Evolutionary conservation across 2,329 filamentous ascomycete genomes (phyloP).

Genomic region (Epichloe sp.): DNA sequence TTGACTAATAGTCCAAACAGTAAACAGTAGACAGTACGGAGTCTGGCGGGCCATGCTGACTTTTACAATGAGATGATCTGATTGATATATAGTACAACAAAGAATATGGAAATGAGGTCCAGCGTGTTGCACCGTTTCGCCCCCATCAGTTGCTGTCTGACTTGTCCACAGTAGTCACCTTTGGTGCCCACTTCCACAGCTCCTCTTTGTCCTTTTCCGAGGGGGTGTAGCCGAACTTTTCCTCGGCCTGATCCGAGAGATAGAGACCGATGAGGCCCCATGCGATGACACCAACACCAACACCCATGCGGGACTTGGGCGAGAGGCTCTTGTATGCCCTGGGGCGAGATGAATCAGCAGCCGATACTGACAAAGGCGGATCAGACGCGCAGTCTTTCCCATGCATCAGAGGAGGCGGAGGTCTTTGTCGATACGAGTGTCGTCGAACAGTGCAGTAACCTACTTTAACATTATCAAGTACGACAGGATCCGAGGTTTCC

Average conservation of each 20-base stretch:
- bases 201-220: slow-evolving; percentile 60
- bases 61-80: not conserved
- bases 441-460: too few relatives aligned
- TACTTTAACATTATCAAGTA: too few relatives aligned
- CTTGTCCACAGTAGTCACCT: slow-evolving; percentile 45
- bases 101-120: not conserved
- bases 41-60: not conserved
- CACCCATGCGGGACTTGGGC: slow-evolving; percentile 53
- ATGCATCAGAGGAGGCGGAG: too few relatives aligned
- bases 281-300: slow-evolving; percentile 62
- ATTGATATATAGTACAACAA: too few relatives aligned
- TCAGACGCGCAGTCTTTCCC: too few relatives aligned
- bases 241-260: slow-evolving; percentile 58
- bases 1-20: too few relatives aligned
- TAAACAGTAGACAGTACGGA: too few relatives aligned
- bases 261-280: slow-evolving; percentile 68
- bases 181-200: slow-evolving; percentile 48
- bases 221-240: slow-evolving; percentile 60
- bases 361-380: not conserved
- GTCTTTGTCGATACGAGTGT: too few relatives aligned
- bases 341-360: not conserved
- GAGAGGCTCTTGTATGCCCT: slow-evolving; percentile 61
- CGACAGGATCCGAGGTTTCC: too few relatives aligned
- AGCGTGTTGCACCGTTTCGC: not conserved
- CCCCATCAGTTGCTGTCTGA: not conserved